Evolutionary conservation across 2,329 filamentous ascomycete genomes (phyloP), one percentile per base, ranked within the genome.

Genomic region (Hymenoscyphus albidus): DNA sequence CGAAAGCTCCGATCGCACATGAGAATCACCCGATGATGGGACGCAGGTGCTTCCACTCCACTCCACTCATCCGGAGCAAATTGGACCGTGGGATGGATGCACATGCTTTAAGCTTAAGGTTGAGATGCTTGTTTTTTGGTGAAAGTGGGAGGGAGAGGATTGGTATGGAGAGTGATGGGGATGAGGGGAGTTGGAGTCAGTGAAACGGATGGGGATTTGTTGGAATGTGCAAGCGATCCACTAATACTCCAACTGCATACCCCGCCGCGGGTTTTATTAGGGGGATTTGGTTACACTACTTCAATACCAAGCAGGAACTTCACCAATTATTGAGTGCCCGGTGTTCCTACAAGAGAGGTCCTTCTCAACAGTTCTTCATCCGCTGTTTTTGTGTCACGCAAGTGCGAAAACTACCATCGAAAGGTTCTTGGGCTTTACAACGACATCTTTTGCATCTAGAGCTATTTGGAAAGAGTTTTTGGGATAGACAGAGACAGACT

Each of bases 1-100:
- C 63, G 63, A 65, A 59, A 58, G 55, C 22, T 35, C 59, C 44
- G 62, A 32, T 59, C 39, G 16, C 59, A 55, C 60, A 62, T 59
- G 62, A 58, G 63, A 54, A n/a, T 22, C 16, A 27, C 3, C 27
- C 27, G 27, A 27, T 27, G 27, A 10, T 51, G 44, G 42, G 42
- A 18, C 5, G 42, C 16, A 7, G 18, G 16, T 38, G 40, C 55
- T 48, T 57, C 40, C 56, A 58, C 32, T 59, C 62, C 56, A 59
- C 42, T 63, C 40, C 18, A 10, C 54, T 55, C 40, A 32, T 54
- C 51, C 31, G 18, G n/a, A 27, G 27, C 27, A 27, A 27, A 27
- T 27, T 27, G 27, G 27, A 27, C 3, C 27, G 27, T 27, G 27
- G 27, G 22, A 38, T 35, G 13, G 40, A 14, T 18, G 58, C 58